Conservation (phyloP, 768 basidiomycete genomes). For the Calocera viscosa region DNA sequence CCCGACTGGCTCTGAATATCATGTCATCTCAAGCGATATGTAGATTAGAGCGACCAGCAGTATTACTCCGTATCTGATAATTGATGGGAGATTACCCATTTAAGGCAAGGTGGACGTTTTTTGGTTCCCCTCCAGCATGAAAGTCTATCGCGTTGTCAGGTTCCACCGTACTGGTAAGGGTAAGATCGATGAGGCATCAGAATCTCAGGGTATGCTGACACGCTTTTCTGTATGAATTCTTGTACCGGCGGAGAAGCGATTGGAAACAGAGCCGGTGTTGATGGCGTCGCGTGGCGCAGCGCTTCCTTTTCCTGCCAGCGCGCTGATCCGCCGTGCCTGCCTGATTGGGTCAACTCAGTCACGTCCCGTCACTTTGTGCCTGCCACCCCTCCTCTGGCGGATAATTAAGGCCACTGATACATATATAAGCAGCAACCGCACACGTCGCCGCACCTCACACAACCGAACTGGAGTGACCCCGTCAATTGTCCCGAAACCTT, state of each 20-base stretch:
- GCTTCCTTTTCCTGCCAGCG: conserved; percentile 1
- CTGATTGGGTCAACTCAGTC: neutral
- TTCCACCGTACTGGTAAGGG: neutral
- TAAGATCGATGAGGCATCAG: neutral
- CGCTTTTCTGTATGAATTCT: neutral
- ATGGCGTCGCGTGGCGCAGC: neutral
- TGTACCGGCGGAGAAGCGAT: conserved; percentile 3
- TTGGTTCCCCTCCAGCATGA: neutral
- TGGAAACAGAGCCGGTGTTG: neutral
- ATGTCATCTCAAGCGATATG: neutral
- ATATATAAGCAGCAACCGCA: neutral
- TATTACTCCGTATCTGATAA: neutral
- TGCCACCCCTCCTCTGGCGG: neutral
- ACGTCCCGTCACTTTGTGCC: neutral
- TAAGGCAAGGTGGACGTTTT: neutral
- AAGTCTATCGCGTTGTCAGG: neutral
- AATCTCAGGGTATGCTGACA: neutral
- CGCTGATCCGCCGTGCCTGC: neutral
- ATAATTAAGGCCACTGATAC: neutral
- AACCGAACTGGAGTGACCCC: neutral
- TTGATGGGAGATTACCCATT: neutral
- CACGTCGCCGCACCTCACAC: neutral
- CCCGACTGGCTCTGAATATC: too few species aligned
- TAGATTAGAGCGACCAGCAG: neutral
- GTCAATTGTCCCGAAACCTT: neutral